A percentile compares a stretch with the other conserved stretches of the same genome.
phyloP scores from a whole-genome alignment of 768 basidiomycete genomes.

The Suillus lakei region DNA sequence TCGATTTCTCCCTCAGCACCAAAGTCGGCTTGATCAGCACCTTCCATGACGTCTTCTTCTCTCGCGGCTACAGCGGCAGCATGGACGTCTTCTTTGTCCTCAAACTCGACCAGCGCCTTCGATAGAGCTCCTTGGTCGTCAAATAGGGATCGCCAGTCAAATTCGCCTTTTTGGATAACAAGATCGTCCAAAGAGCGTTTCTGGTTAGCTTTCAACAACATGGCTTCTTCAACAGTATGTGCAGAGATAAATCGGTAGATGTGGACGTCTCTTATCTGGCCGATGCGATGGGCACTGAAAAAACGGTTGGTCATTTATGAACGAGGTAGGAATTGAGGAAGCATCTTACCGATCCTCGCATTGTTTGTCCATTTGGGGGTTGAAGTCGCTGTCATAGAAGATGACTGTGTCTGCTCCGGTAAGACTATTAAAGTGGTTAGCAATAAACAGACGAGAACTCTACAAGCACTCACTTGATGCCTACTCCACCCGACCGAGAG shows the following conservation, averaged over 20 bases:
- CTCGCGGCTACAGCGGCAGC: conserved; percentile 79
- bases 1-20: conserved; percentile 47
- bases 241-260: conserved; percentile 93
- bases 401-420: conserved; percentile 95
- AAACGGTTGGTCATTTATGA: background rate
- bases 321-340: background rate
- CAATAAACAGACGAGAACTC: conserved; percentile 24
- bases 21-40: conserved; percentile 84
- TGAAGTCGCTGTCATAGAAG: conserved; percentile 97
- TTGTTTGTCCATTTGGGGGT: conserved; percentile 97
- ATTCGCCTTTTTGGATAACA: conserved; percentile 93
- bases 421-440: conserved; percentile 47
- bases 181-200: conserved; percentile 90
- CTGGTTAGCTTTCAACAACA: conserved; percentile 97
- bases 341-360: conserved; percentile 85
- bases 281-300: conserved; percentile 92
- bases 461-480: conserved; percentile 78
- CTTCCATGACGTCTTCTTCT: conserved; percentile 73
- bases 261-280: conserved; percentile 94
- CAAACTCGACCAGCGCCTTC: conserved; percentile 80
- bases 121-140: conserved; percentile 66
- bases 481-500: conserved; percentile 82
- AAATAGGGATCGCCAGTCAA: conserved; percentile 91
- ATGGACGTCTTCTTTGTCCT: conserved; percentile 85
- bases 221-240: conserved; percentile 93